These are phyloP conservation scores for Fusarium globosum DNA, from an alignment of 2,329 filamentous ascomycete genomes.

Conservation along the genomic window DNA sequence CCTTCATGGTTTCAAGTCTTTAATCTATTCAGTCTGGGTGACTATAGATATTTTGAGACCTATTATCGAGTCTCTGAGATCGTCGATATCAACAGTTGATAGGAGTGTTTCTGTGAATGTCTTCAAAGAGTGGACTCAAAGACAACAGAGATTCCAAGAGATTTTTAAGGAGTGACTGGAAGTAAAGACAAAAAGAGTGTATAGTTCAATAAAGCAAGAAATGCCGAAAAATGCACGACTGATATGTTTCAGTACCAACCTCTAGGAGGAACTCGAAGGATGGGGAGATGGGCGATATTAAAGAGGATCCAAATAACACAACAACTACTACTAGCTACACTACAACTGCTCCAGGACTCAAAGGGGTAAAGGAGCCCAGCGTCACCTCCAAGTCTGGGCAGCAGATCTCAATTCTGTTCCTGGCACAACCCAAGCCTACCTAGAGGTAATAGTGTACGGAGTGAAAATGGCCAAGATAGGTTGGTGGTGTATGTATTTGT, in stretches of 20 bases:
- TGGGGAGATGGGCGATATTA: conserved; percentile 31
- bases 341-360: not conserved
- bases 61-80: not conserved
- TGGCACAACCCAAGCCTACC: conserved; percentile 10
- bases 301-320: conserved; percentile 12
- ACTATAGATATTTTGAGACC: conserved; percentile 2
- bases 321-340: not conserved
- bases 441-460: not conserved
- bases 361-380: conserved; percentile 22
- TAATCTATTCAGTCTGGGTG: not conserved
- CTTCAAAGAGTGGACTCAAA: conserved; percentile 22
- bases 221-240: conserved; percentile 20
- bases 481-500: conserved; percentile 25
- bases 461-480: conserved; percentile 10
- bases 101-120: conserved; percentile 21
- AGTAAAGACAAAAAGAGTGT: conserved; percentile 41
- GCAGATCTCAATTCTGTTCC: conserved; percentile 40
- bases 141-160: conserved; percentile 29
- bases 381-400: conserved; percentile 9
- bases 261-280: conserved; percentile 30
- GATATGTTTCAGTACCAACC: conserved; percentile 33
- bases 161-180: conserved; percentile 28
- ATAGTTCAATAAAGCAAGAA: conserved; percentile 24
- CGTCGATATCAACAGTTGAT: not conserved
- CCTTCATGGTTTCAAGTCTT: conserved; percentile 47